A percentile compares a stretch with the other conserved stretches of the same genome.
Conservation (phyloP, 2,329 filamentous ascomycete genomes). For the Xylariaceae sp. region DNA sequence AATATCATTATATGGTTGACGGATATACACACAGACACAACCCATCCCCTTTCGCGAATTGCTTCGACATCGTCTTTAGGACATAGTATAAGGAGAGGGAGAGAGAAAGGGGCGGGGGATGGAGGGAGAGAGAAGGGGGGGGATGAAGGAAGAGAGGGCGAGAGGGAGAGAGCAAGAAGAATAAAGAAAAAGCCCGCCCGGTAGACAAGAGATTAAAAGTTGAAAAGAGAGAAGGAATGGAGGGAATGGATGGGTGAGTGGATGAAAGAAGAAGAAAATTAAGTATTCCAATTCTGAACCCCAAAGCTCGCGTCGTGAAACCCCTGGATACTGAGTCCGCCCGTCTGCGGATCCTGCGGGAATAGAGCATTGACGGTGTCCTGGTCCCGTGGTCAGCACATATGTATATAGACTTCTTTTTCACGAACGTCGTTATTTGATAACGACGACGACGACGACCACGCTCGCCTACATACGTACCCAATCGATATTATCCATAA, state of each 20-base stretch:
- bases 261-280: slow-evolving; percentile 4
- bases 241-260: too few species aligned
- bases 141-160: neutral
- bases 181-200: slow-evolving; percentile 2
- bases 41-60: neutral
- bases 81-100: neutral
- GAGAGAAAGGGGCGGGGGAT: neutral
- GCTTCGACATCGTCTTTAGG: neutral
- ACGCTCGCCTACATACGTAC: slow-evolving; percentile 57
- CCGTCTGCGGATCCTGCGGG: slow-evolving; percentile 43
- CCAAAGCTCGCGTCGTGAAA: slow-evolving; percentile 42
- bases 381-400: slow-evolving; percentile 23
- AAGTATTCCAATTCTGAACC: slow-evolving; percentile 35
- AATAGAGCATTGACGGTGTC: slow-evolving; percentile 43
- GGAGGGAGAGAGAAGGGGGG: neutral
- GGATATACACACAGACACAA: too few species aligned
- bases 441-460: too few species aligned
- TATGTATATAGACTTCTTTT: neutral
- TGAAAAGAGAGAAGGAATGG: too few species aligned
- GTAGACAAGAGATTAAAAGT: too few species aligned
- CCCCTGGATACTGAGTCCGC: slow-evolving; percentile 42
- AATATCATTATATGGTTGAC: too few species aligned
- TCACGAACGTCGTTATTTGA: too few species aligned
- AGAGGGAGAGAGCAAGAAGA: neutral
- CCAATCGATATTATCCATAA: slow-evolving; percentile 66